phyloP scores from a whole-genome alignment of 2,329 filamentous ascomycete genomes.

The Colletotrichum paranaense region DNA sequence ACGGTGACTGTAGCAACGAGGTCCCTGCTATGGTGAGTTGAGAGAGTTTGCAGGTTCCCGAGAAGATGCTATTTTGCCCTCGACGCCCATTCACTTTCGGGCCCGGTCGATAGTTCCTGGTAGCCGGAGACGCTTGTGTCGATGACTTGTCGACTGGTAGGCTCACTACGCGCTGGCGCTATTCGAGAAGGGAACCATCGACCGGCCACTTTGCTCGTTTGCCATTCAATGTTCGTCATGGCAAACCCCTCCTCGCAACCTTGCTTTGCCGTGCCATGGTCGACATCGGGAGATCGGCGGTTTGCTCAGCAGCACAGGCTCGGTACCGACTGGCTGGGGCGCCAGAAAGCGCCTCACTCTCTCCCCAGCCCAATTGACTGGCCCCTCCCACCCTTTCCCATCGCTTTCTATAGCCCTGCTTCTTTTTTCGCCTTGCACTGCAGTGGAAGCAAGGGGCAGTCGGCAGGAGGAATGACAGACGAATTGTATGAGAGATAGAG shows the following conservation, averaged over 20 bases:
- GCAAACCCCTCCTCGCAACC: slow-evolving; percentile 5
- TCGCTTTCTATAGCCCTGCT: background rate
- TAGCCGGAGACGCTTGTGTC: slow-evolving; percentile 18
- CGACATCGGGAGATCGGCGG: slow-evolving; percentile 30
- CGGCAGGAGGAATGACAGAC: background rate
- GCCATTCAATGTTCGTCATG: background rate
- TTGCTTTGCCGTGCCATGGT: background rate
- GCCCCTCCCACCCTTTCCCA: background rate
- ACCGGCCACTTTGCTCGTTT: background rate
- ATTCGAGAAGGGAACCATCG: background rate
- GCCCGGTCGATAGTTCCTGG: slow-evolving; percentile 21
- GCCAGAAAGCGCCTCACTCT: slow-evolving; percentile 17
- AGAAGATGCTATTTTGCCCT: background rate
- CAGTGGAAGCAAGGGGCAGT: background rate
- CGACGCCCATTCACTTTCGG: slow-evolving; percentile 7
- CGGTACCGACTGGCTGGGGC: slow-evolving; percentile 31
- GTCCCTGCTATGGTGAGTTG: background rate
- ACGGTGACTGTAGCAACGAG: slow-evolving; percentile 25
- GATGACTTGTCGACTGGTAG: background rate
- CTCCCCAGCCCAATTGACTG: background rate
- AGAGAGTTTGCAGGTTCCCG: background rate
- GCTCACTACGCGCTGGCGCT: background rate
- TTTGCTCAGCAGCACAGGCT: slow-evolving; percentile 9
- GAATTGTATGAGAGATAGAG: background rate
- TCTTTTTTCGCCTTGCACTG: background rate